Base-by-base conservation (phyloP, 768 basidiomycete species). In the Mycena kentingensis region DNA sequence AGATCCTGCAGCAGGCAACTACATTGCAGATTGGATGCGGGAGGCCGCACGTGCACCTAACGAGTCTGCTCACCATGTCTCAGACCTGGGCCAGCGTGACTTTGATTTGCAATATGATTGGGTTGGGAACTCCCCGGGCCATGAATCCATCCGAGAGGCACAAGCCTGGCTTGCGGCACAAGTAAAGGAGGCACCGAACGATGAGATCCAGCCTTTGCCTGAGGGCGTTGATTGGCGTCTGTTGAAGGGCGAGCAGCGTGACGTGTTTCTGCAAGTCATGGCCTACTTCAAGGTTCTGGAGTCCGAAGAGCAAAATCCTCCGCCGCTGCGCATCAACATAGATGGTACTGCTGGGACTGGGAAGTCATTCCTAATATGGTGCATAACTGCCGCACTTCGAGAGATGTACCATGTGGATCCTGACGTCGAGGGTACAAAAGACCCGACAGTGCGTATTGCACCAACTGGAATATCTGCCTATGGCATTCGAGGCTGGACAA, bases 291-390 rank as follows among this genome's bases (percentile, higher is more conserved):
- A 56, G 32, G 16, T 31, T n/a, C 13, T 60, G 12, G 10, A 53
- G 21, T 15, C 39, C 2, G 55, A 42, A 13, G 32, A 21, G 2
- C 24, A 31, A 22, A 26, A 58, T 19, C 57, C 52, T n/a, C 39
- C 35, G 3, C 44, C 57, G 12, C 47, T 58, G n/a, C 34, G 52
- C 1, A 54, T 66, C 43, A 65, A 68, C 50, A 53, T 67, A 15
- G 65, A 67, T 57, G 65, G 62, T 5, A 64, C 65, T n/a, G 64
- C 65, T n/a, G 66, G 66, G 15, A 61, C 59, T 38, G 62, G 65
- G 35, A 68, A 67, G 48, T 61, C 67, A 28, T 63, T 61, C 38
- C 49, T 66, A 0, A 68, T 67, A 22, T 62, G 62, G 52, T 50
- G 60, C 10, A 62, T 65, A n/a, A 63, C 58, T 28, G 25, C 55